Conservation (phyloP, 2,329 filamentous ascomycete species). For the Arachnomyces sp. region DNA sequence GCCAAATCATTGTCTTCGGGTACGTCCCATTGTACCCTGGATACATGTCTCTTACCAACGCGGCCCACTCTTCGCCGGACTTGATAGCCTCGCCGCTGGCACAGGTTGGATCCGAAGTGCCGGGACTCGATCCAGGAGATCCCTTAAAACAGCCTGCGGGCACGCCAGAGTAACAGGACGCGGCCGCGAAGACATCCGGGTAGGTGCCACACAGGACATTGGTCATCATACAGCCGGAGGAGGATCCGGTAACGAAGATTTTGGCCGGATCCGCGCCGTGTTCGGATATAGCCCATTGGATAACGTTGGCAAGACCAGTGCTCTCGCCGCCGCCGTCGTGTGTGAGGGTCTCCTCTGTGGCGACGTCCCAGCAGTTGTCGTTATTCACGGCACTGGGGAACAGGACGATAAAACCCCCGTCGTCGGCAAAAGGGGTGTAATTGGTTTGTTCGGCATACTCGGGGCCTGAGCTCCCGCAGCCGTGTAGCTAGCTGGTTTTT, state of each 20-base stretch:
- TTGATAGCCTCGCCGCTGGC: conserved; percentile 41
- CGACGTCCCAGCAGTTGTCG: conserved; percentile 52
- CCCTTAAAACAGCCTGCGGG: conserved; percentile 47
- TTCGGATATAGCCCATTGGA: conserved; percentile 44
- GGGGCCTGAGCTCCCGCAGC: conserved; percentile 34
- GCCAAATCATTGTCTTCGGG: conserved; percentile 29
- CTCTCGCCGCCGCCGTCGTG: conserved; percentile 53
- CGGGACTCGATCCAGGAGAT: conserved; percentile 5
- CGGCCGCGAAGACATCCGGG: conserved; percentile 47
- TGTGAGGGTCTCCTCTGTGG: conserved; percentile 42
- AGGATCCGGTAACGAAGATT: conserved; percentile 50
- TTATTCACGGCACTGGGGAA: conserved; percentile 45
- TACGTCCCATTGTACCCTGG: conserved; percentile 26
- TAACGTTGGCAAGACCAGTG: conserved; percentile 53
- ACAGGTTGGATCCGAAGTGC: conserved; percentile 47
- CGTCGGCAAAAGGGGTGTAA: conserved; percentile 47
- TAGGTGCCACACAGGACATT: conserved; percentile 46
- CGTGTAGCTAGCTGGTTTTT: conserved; percentile 27
- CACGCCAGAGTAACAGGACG: conserved; percentile 46
- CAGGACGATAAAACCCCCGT: conserved; percentile 36
- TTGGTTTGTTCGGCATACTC: conserved; percentile 43
- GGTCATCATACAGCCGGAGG: conserved; percentile 52
- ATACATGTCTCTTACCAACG: conserved; percentile 26
- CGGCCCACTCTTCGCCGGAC: conserved; percentile 33
- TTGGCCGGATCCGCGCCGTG: conserved; percentile 46